Base-by-base conservation (phyloP, 257 asterid genomes). In the Nicotiana noctiflora region DNA sequence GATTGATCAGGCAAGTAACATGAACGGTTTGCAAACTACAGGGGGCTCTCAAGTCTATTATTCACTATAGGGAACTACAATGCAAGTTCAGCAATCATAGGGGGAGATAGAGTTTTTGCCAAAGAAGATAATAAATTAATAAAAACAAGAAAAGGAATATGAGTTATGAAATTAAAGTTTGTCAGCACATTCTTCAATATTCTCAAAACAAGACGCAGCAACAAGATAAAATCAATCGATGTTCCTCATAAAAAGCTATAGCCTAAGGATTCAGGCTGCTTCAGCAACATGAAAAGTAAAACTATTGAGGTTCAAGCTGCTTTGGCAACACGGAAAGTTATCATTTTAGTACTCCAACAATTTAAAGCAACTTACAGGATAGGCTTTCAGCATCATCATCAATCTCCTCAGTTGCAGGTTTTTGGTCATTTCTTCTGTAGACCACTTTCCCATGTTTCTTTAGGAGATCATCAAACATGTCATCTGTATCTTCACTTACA, bases 341-440 rank as follows among this genome's bases (percentile, higher is more conserved):
- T 23, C 40, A 13, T 19, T 46, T 11, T 6, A 72, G 13, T 55
- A 40, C 44, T 34, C 44, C 44, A 21, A 25, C 15, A 63, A 76
- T 52, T 75, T 34, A 46, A 84, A 78, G 76, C 27, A 81, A 84
- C 97, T 86, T 86, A 93, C 97, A 90, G n/a, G 96, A 88, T 86
- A 95, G 88, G 92, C 99, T 84, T 92, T 93, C 98, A 56, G 98
- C 96, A 86, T 95, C 99, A 81, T 95, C 99, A 76, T 93, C 99
- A 70, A 90, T 85, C 88, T 92, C 98, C 57, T 88, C 89, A 25
- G 49, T 80, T 79, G 89, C 78, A 46, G 97, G 51, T 80, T 90
- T 92, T 79, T 86, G 90, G 87, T 90, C 98, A 37, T 89, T 89
- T 46, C 93, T 86, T 79, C 61, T 84, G 79, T 75, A 93, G 34